Base-by-base conservation (phyloP, 257 asterid species). In the Nemophila menziesii region DNA sequence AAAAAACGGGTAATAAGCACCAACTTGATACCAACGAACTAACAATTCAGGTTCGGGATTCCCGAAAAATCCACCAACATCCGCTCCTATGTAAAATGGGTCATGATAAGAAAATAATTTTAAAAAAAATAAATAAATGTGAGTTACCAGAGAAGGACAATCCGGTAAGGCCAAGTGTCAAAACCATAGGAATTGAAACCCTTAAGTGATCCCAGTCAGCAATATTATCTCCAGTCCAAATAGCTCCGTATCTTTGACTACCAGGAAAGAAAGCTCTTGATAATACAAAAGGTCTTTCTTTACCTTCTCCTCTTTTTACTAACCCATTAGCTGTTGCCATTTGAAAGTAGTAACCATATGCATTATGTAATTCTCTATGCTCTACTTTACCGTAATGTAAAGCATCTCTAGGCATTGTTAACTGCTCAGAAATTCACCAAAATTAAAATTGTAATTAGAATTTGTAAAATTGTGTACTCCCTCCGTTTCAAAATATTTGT, bases 1-100 rank as follows among this genome's bases (percentile, higher is more conserved):
- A 49, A 90, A 85, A 69, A 90, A 90, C 48, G 99, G 99, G 63
- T 85, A 90, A 58, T 76, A 90, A 43, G 99, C 96, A 39, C 96
- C 96, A 55, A 90, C 64, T 69, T 90, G 99, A 79, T 90, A 90
- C 99, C 99, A 90, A 19, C 99, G 93, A 50, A 90, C 81, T 65
- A 90, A 66, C 69, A 90, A 56, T 46, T 85, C 94, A 21, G 86
- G 59, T 52, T 82, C 96, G 19, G 99, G 93, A 73, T 85, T 90
- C 55, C 96, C 96, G 36, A 90, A 90, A 75, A 90, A 90, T 14
- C 99, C 99, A 67, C 99, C 99, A 63, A 90, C 67, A 73, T 90
- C 96, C 9, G 99, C 96, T 52, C 99, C 99, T 85, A 66, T 9
- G 49, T 58, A 7, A 29, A 2, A 7, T 44, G 13, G 33, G 26